A percentile compares a stretch with the other conserved stretches of the same genome.
phyloP scores from a whole-genome alignment of 2,329 filamentous ascomycete genomes.

The Cryphonectria parasitica region DNA sequence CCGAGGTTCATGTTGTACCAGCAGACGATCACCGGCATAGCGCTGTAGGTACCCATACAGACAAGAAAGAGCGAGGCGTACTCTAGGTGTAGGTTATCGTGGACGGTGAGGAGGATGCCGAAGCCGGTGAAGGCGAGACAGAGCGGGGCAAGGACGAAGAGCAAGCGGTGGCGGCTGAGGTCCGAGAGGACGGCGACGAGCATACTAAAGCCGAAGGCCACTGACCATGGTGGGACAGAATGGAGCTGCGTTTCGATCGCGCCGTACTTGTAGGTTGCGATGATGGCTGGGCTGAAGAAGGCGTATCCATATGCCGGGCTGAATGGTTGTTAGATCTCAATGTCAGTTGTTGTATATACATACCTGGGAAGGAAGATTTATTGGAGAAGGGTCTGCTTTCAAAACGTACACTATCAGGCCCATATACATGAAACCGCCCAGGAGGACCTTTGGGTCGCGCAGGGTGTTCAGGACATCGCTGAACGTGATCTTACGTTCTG shows the following conservation, averaged over 20 bases:
- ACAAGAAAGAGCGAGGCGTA: conserved; percentile 85
- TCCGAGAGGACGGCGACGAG: conserved; percentile 74
- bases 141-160: conserved; percentile 72
- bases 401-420: conserved; percentile 51
- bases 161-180: conserved; percentile 70
- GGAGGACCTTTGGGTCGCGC: conserved; percentile 73
- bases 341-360: not conserved
- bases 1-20: conserved; percentile 84
- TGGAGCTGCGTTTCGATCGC: conserved; percentile 61
- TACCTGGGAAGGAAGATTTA: not conserved
- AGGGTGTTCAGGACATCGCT: conserved; percentile 66
- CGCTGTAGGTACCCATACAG: conserved; percentile 77
- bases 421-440: conserved; percentile 82
- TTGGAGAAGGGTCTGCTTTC: not conserved
- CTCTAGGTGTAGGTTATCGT: conserved; percentile 67
- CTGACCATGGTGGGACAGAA: conserved; percentile 64
- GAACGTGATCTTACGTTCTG: conserved; percentile 63
- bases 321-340: conserved; percentile 1
- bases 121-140: conserved; percentile 74
- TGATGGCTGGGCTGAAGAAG: conserved; percentile 76
- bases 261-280: conserved; percentile 67
- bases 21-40: conserved; percentile 87
- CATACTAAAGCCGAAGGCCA: conserved; percentile 80
- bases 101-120: conserved; percentile 71
- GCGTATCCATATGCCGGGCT: conserved; percentile 79